A percentile compares a stretch with the other conserved stretches of the same genome.
Evolutionary conservation across 2,329 filamentous ascomycete genomes (phyloP).

Genomic region (Aspergillus novoparasiticus): DNA sequence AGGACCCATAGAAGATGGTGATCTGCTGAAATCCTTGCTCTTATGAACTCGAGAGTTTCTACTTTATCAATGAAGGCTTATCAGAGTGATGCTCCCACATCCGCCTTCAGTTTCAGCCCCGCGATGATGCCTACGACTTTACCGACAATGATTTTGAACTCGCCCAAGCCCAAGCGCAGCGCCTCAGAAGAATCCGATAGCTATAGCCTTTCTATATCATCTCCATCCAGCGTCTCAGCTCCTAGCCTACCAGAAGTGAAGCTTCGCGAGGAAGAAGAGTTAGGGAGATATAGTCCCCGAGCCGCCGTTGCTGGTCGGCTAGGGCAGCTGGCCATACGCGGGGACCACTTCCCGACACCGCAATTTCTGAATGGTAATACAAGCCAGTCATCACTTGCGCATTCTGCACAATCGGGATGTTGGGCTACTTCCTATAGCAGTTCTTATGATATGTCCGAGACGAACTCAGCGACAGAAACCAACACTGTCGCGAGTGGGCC

Average conservation of each 20-base stretch:
- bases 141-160: slow-evolving; percentile 28
- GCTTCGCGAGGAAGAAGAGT: slow-evolving; percentile 35
- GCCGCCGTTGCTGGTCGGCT: slow-evolving; percentile 43
- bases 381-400: slow-evolving; percentile 12
- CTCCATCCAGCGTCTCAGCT: slow-evolving; percentile 35
- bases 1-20: slow-evolving; percentile 13
- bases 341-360: slow-evolving; percentile 27
- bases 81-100: slow-evolving; percentile 26
- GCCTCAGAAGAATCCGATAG: slow-evolving; percentile 35
- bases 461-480: slow-evolving; percentile 12
- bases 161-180: slow-evolving; percentile 39
- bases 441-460: slow-evolving; percentile 24
- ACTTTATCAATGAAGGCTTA: slow-evolving; percentile 9
- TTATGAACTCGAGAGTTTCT: neutral
- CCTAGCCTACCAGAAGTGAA: slow-evolving; percentile 34
- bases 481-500: slow-evolving; percentile 11
- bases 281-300: slow-evolving; percentile 41
- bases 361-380: slow-evolving; percentile 17
- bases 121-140: slow-evolving; percentile 34
- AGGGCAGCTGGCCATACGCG: slow-evolving; percentile 43
- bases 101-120: slow-evolving; percentile 27
- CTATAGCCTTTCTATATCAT: slow-evolving; percentile 35
- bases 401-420: slow-evolving; percentile 18
- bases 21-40: neutral
- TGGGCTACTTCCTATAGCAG: slow-evolving; percentile 11